Conservation (phyloP, 768 basidiomycete genomes). For the Mycena alexandri region DNA sequence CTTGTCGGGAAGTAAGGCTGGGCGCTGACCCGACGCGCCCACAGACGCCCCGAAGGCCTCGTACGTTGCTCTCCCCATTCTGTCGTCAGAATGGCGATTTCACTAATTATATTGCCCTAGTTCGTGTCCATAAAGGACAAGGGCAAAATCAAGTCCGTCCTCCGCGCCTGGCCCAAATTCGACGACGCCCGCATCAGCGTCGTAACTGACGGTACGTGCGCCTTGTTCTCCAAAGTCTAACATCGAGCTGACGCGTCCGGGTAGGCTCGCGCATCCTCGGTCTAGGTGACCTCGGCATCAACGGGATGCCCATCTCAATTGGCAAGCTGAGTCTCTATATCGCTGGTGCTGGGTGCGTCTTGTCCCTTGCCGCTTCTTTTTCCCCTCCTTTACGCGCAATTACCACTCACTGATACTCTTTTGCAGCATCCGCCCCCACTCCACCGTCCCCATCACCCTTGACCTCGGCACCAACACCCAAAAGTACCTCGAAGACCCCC, state of each 20-base stretch:
- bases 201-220: slow-evolving; percentile 83
- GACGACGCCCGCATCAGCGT: slow-evolving; percentile 90
- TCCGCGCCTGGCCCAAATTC: slow-evolving; percentile 78
- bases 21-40: not conserved
- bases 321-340: slow-evolving; percentile 95
- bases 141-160: slow-evolving; percentile 78
- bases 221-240: slow-evolving; percentile 9
- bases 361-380: slow-evolving; percentile 13
- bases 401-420: not conserved
- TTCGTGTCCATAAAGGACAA: slow-evolving; percentile 87
- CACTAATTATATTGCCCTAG: slow-evolving; percentile 49
- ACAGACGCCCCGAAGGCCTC: slow-evolving; percentile 72
- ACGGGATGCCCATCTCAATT: slow-evolving; percentile 90
- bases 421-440: slow-evolving; percentile 76
- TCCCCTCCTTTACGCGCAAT: not conserved
- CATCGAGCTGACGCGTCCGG: slow-evolving; percentile 32
- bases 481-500: slow-evolving; percentile 82
- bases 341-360: slow-evolving; percentile 84
- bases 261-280: slow-evolving; percentile 90
- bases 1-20: not conserved
- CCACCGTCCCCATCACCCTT: slow-evolving; percentile 85
- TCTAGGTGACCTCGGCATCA: slow-evolving; percentile 85
- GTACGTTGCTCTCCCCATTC: slow-evolving; percentile 51
- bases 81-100: slow-evolving; percentile 32
- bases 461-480: slow-evolving; percentile 94